phyloP scores from a whole-genome alignment of 1,139 yeast genomes.

The Yamadazyma triangularis region DNA sequence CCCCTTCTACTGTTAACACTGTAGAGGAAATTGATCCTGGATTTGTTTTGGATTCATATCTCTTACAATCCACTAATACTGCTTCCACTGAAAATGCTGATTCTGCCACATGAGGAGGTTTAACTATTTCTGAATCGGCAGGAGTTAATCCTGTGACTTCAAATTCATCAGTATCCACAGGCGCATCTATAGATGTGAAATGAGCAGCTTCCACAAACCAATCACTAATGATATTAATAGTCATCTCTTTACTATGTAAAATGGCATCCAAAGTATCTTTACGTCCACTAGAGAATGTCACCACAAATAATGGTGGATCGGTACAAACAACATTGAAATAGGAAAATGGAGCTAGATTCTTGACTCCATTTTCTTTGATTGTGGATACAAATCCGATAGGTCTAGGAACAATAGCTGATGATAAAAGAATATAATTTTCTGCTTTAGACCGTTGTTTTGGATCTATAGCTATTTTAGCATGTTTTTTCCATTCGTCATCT shows the following conservation, averaged over 20 bases:
- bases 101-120: conserved; percentile 56
- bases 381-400: conserved; percentile 59
- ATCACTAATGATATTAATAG: conserved; percentile 58
- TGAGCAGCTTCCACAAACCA: conserved; percentile 67
- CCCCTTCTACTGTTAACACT: conserved; percentile 48
- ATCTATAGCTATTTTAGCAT: conserved; percentile 43
- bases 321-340: conserved; percentile 45
- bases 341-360: conserved; percentile 58
- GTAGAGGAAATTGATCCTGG: conserved; percentile 37
- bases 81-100: conserved; percentile 59
- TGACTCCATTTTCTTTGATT: conserved; percentile 34
- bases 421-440: conserved; percentile 48
- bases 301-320: conserved; percentile 57
- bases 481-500: conserved; percentile 36
- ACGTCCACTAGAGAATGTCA: conserved; percentile 40
- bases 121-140: conserved; percentile 37
- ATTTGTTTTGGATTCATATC: conserved; percentile 39
- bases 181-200: conserved; percentile 44
- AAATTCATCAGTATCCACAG: conserved; percentile 52
- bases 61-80: conserved; percentile 40
- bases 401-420: conserved; percentile 51
- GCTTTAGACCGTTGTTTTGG: conserved; percentile 42
- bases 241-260: conserved; percentile 48
- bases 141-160: conserved; percentile 52
- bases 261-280: conserved; percentile 52